Evolutionary conservation across 2,329 filamentous ascomycete genomes (phyloP).

Genomic region (Pseudogymnoascus sp.): DNA sequence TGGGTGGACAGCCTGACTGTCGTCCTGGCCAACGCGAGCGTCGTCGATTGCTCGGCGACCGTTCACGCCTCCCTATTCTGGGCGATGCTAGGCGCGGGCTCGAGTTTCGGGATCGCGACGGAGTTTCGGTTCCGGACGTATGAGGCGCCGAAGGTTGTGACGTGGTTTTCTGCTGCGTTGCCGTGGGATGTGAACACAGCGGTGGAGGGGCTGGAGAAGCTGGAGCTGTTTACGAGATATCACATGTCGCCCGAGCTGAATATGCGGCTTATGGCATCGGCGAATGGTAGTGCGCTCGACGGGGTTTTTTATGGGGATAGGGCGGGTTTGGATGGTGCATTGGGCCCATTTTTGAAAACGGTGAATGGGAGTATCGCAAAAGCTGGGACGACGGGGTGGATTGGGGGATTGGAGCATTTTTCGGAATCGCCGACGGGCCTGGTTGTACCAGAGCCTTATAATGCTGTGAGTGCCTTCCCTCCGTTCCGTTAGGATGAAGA

Average conservation of each 20-base stretch:
- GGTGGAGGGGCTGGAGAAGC: not conserved
- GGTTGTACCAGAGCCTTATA: not conserved
- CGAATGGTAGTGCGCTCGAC: not conserved
- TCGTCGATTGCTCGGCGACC: conserved; percentile 21
- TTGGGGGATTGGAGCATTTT: not conserved
- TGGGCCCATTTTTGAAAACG: not conserved
- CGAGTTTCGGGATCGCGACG: conserved; percentile 30
- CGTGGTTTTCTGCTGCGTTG: conserved; percentile 19
- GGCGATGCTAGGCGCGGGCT: conserved; percentile 28
- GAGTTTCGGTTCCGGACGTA: conserved; percentile 28
- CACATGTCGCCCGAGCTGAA: not conserved
- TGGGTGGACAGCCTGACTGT: conserved; percentile 40
- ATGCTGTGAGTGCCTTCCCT: not conserved
- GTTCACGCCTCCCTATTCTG: conserved; percentile 25
- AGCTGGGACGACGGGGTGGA: not conserved
- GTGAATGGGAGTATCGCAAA: not conserved
- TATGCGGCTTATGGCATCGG: not conserved
- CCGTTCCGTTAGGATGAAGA: not conserved
- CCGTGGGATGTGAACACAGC: conserved; percentile 5
- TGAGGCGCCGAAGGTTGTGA: conserved; percentile 24
- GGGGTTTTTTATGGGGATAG: not conserved
- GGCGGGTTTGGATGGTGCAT: not conserved
- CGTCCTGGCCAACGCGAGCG: conserved; percentile 31
- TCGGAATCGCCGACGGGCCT: not conserved
- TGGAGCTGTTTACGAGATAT: not conserved